These are phyloP conservation scores for Collybiopsis confluens DNA, from an alignment of 768 basidiomycete genomes.

Conservation along the genomic window DNA sequence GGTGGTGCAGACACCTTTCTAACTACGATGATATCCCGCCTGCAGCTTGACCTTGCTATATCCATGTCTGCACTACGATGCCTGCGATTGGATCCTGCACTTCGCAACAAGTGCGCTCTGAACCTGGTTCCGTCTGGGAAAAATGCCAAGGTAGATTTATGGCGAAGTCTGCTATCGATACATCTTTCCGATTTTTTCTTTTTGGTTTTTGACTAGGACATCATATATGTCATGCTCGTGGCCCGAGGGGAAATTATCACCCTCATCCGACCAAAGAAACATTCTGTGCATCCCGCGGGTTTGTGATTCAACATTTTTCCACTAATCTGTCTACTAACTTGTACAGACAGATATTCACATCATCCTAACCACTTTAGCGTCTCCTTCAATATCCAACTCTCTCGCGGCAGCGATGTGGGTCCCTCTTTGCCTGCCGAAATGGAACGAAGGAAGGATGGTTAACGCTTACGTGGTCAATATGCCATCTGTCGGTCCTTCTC, in stretches of 20 bases:
- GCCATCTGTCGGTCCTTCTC: conserved; percentile 15
- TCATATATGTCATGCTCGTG: conserved; percentile 88
- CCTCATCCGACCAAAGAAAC: conserved; percentile 84
- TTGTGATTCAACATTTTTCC: conserved; percentile 12
- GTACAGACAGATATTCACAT: conserved; percentile 77
- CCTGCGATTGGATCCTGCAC: conserved; percentile 62
- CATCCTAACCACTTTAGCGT: conserved; percentile 84
- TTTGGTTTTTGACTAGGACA: conserved; percentile 48
- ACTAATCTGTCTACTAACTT: background rate
- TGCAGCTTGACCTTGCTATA: conserved; percentile 80
- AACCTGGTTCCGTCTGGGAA: conserved; percentile 75
- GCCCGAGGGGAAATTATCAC: conserved; percentile 77
- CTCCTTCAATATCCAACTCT: conserved; percentile 74
- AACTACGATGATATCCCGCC: conserved; percentile 59
- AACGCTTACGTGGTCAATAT: conserved; percentile 83
- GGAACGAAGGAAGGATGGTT: conserved; percentile 83
- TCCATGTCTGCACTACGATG: conserved; percentile 78
- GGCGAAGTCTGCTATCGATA: background rate
- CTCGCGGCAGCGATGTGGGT: conserved; percentile 88
- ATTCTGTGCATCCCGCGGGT: conserved; percentile 94
- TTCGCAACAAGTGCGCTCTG: conserved; percentile 77
- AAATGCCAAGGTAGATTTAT: conserved; percentile 50
- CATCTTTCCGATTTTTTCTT: background rate
- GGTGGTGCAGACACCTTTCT: conserved; percentile 82
- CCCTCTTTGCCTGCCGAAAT: conserved; percentile 93